Percentiles rank a stretch among this genome's conserved stretches.
These are phyloP conservation scores for Geotrichum bryndzae DNA, from an alignment of 1,139 yeast species.

Conservation along the genomic window DNA sequence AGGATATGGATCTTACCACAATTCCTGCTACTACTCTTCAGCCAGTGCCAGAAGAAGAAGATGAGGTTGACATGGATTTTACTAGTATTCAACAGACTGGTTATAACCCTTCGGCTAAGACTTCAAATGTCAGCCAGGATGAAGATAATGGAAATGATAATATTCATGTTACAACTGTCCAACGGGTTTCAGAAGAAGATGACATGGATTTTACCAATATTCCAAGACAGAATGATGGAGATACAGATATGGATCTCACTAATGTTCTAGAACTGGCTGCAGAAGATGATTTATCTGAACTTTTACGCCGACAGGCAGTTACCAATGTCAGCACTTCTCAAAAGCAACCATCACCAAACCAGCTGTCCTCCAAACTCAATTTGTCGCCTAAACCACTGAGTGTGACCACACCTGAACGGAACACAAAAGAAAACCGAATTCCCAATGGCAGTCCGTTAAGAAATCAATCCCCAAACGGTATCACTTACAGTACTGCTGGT, in stretches of 20 bases:
- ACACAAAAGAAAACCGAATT: not conserved
- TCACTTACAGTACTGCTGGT: not conserved
- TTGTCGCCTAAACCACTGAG: not conserved
- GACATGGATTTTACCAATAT: slow-evolving; percentile 6
- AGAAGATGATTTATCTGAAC: not conserved
- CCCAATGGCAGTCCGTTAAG: not conserved
- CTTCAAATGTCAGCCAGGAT: not conserved
- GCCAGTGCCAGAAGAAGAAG: slow-evolving; percentile 2
- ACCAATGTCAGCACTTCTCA: not conserved
- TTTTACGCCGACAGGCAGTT: not conserved
- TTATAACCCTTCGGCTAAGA: not conserved
- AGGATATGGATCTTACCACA: slow-evolving; percentile 25
- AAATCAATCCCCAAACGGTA: not conserved
- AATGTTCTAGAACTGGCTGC: not conserved
- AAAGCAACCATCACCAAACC: not conserved
- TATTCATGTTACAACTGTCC: not conserved
- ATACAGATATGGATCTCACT: slow-evolving; percentile 10
- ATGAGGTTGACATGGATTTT: slow-evolving; percentile 19
- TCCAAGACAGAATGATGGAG: not conserved
- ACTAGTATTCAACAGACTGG: slow-evolving; percentile 12
- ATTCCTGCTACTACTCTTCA: slow-evolving; percentile 9
- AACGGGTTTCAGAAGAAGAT: not conserved
- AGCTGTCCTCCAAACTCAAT: not conserved
- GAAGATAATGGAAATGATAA: not conserved
- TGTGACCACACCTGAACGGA: not conserved